Percentiles rank a stretch among this genome's conserved stretches.
Conservation (phyloP, 805 yeast species). For the Cyberlindnera galapagoensis region DNA sequence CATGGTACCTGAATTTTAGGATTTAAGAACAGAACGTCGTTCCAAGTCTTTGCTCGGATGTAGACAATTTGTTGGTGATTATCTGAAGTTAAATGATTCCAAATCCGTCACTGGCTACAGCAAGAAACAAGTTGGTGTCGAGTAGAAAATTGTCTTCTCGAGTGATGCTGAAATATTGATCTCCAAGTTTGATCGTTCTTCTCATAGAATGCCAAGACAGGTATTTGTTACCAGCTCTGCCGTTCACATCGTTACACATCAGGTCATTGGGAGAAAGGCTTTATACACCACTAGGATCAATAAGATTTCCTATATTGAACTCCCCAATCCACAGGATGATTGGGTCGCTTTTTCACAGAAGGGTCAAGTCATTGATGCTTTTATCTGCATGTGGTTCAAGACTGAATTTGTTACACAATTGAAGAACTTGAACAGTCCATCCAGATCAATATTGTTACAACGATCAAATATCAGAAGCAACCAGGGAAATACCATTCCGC, state of each 20-base stretch:
- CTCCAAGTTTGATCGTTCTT: constrained; percentile 89
- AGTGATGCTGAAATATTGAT: constrained; percentile 72
- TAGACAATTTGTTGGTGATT: constrained; percentile 92
- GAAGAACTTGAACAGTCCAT: constrained; percentile 53
- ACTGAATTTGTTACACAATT: constrained; percentile 81
- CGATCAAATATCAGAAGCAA: constrained; percentile 81
- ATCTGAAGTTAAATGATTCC: constrained; percentile 72
- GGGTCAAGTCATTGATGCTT: constrained; percentile 57
- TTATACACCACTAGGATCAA: constrained; percentile 57
- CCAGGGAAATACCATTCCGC: constrained; percentile 71
- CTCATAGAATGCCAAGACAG: constrained; percentile 67
- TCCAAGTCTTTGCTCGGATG: constrained; percentile 80
- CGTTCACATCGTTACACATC: constrained; percentile 70
- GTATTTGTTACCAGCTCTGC: constrained; percentile 59
- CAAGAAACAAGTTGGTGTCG: constrained; percentile 60
- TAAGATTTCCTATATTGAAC: constrained; percentile 52
- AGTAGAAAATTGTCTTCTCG: constrained; percentile 70
- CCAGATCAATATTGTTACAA: constrained; percentile 59
- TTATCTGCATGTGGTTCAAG: constrained; percentile 76
- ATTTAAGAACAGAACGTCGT: constrained; percentile 81
- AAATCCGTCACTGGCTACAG: constrained; percentile 75
- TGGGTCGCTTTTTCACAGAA: constrained; percentile 64
- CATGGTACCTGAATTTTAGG: constrained; percentile 67
- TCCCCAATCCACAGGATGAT: constrained; percentile 81
- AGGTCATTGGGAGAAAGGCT: constrained; percentile 54